Base-by-base conservation (phyloP, 2,329 filamentous ascomycete genomes). In the Pestalotiopsis sp. region DNA sequence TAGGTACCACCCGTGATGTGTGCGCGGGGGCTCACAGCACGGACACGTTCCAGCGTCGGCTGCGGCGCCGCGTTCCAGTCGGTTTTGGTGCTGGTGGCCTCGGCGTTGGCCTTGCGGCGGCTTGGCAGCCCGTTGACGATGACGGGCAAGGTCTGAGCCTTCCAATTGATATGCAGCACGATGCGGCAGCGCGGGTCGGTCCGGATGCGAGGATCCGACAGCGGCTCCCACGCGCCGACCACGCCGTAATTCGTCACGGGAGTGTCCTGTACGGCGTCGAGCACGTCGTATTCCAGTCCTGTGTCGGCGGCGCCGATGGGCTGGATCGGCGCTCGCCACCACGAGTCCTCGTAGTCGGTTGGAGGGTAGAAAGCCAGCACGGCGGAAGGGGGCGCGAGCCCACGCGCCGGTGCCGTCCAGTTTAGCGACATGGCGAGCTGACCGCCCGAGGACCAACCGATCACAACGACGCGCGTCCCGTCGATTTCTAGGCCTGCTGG, bases 361-460 rank as follows among this genome's bases (percentile, higher is more conserved):
- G 77, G 84, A 11, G 75, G 74, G 67, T 87, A 87, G 65, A 87
- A 85, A 0, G 76, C 77, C 0, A 87, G 73, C 2, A 84, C 79
- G 0, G 82, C 84, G 0, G 79, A 71, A 0, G 85, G 85, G 0
- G 84, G 76, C 4, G 11, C 41, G 0, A 86, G 31, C 0, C 78
- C 79, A 0, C 62, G 27, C 12, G 68, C 23, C 0, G 64, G 49
- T 0, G 78, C 69, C 0, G 81, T 85, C 75, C 77, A 86, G 0
- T 70, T 81, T 0, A 83, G 70, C 0, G 81, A 76, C 78, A 86
- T 78, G 1, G 85, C 85, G 0, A 87, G 75, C 3, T 78, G 76
- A 0, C 84, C 86, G 0, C 85, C 85, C 0, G 81, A 78, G 0
- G 85, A 87, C 85, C 84, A 87, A 0, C 85, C 85, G 0, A 87